Evolutionary conservation across 1,284 basidiomycete genomes (phyloP).

Genomic region (Leccinum subrobustum): DNA sequence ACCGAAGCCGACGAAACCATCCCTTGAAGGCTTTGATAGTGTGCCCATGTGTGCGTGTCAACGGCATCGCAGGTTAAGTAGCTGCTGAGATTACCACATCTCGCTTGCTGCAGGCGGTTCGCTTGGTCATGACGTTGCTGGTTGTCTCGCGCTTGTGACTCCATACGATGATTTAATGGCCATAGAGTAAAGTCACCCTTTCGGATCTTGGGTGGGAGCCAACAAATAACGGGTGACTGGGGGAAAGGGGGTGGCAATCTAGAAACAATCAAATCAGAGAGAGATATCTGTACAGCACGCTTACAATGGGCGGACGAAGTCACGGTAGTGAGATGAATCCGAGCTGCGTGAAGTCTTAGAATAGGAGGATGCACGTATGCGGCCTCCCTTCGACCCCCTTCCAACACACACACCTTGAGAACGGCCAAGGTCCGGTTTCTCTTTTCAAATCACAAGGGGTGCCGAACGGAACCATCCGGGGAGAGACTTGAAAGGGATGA

Average conservation of each 20-base stretch:
- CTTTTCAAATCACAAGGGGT: conserved; percentile 3
- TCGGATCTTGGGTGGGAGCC: conserved; percentile 17
- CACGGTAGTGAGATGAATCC: conserved; percentile 10
- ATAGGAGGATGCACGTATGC: conserved; percentile 1
- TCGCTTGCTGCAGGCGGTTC: background rate
- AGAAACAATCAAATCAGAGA: conserved; percentile 14
- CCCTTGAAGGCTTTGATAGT: background rate
- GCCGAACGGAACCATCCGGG: conserved; percentile 5
- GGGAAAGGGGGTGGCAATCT: background rate
- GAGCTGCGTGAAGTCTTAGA: conserved; percentile 4
- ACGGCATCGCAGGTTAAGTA: background rate
- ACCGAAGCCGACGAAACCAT: background rate
- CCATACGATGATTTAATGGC: conserved; percentile 2
- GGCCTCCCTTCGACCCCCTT: background rate
- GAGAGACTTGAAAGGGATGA: background rate
- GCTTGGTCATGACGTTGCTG: background rate
- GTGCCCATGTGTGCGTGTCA: background rate
- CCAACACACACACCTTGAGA: background rate
- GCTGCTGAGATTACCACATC: background rate
- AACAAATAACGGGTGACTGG: background rate
- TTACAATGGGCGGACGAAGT: background rate
- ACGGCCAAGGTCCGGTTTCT: conserved; percentile 4
- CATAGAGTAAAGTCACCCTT: background rate
- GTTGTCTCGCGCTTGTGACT: background rate
- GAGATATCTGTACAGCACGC: background rate